A percentile compares a stretch with the other conserved stretches of the same genome.
Evolutionary conservation across 2,329 filamentous ascomycete species (phyloP).

Genomic region (Meredithiella fracta): DNA sequence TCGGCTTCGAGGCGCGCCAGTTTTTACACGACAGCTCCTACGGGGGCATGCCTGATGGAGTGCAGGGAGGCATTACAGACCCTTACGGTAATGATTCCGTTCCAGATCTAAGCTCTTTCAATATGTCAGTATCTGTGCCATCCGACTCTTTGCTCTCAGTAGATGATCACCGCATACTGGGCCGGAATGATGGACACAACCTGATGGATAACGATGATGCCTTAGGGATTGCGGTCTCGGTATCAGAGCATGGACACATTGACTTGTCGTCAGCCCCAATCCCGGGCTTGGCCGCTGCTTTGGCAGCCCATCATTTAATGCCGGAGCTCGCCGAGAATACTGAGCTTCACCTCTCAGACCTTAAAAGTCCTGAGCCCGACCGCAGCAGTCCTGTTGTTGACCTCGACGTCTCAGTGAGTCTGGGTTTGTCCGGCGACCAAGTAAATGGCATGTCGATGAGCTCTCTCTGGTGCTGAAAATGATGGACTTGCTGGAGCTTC

Average conservation of each 20-base stretch:
- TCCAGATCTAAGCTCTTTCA: slow-evolving; percentile 29
- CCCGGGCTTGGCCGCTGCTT: slow-evolving; percentile 5
- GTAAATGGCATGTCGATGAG: background rate
- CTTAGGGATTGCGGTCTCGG: slow-evolving; percentile 11
- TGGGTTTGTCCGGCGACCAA: background rate
- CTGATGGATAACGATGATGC: slow-evolving; percentile 11
- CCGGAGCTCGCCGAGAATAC: slow-evolving; percentile 18
- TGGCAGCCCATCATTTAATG: slow-evolving; percentile 11
- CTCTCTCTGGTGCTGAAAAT: background rate
- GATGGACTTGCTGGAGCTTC: slow-evolving; percentile 1
- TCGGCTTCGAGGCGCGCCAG: slow-evolving; percentile 34
- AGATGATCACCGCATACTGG: slow-evolving; percentile 19
- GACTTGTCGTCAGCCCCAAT: slow-evolving; percentile 12
- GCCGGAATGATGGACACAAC: slow-evolving; percentile 9
- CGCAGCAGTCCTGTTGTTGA: slow-evolving; percentile 4
- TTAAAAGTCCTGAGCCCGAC: slow-evolving; percentile 9
- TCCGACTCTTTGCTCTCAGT: slow-evolving; percentile 25
- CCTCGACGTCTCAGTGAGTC: background rate
- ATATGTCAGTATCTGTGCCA: slow-evolving; percentile 17
- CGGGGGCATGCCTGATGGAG: slow-evolving; percentile 25
- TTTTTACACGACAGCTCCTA: slow-evolving; percentile 34
- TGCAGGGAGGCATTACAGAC: slow-evolving; percentile 20
- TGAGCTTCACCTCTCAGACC: slow-evolving; percentile 9
- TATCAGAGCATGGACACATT: slow-evolving; percentile 11
- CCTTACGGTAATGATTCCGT: slow-evolving; percentile 29